Evolutionary conservation across 441 rosid species (phyloP).

Genomic region (Gossypium aridum): DNA sequence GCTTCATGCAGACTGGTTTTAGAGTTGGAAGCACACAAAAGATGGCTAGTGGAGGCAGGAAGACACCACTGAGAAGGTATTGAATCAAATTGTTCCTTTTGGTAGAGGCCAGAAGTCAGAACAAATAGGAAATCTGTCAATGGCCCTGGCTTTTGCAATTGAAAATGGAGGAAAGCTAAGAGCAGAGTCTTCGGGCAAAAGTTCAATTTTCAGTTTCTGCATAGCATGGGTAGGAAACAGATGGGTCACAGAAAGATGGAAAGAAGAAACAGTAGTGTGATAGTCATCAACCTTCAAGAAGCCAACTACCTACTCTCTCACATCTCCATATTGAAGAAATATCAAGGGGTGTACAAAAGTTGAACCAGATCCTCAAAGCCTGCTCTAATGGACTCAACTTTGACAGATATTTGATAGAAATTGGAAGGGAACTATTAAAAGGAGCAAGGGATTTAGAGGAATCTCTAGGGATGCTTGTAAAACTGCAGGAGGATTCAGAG

Average conservation of each 20-base stretch:
- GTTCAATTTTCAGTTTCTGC: slow-evolving; percentile 52
- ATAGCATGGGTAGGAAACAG: slow-evolving; percentile 54
- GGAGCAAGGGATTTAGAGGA: slow-evolving; percentile 83
- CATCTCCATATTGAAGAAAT: slow-evolving; percentile 70
- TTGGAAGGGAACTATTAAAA: slow-evolving; percentile 67
- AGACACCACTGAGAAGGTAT: slow-evolving; percentile 26
- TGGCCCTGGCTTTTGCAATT: slow-evolving; percentile 67
- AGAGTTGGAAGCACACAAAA: slow-evolving; percentile 24
- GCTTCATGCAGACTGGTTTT: slow-evolving; percentile 33
- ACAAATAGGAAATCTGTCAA: slow-evolving; percentile 52
- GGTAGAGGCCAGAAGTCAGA: slow-evolving; percentile 38
- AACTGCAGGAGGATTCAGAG: slow-evolving; percentile 69
- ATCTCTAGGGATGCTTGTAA: slow-evolving; percentile 70
- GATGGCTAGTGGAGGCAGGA: slow-evolving; percentile 25
- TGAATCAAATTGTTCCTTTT: slow-evolving; percentile 52
- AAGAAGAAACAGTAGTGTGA: slow-evolving; percentile 25
- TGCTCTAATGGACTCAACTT: slow-evolving; percentile 60
- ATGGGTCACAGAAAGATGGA: slow-evolving; percentile 32
- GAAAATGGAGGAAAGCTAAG: slow-evolving; percentile 64
- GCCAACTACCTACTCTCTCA: slow-evolving; percentile 45
- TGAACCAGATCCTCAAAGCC: slow-evolving; percentile 72
- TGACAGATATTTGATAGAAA: slow-evolving; percentile 60
- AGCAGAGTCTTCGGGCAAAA: slow-evolving; percentile 41
- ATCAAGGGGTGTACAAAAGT: slow-evolving; percentile 67
- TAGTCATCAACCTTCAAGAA: slow-evolving; percentile 30